Base-by-base conservation (phyloP, 257 asterid genomes). In the Hygrophila difformis region DNA sequence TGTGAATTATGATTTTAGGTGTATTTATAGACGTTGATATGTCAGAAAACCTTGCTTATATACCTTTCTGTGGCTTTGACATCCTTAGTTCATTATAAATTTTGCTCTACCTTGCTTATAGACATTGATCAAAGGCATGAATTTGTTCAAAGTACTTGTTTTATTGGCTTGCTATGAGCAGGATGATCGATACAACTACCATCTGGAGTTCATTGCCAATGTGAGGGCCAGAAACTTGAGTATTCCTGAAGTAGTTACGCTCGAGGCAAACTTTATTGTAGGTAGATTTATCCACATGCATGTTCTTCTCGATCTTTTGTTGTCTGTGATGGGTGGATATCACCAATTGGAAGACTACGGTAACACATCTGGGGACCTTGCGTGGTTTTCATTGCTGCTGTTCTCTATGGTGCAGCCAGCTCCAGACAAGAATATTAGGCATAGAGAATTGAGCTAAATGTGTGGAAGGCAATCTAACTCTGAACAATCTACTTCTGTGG, bases 361-460 rank as follows among this genome's bases (percentile, higher is more conserved):
- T 13, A 72, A 72, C 68, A 60, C 80, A 11, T 72, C 68, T 40
- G 80, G 73, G 1, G 68, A 72, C 64, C 73, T 69, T n/a, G 81
- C n/a, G n/a, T n/a, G n/a, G n/a, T n/a, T n/a, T n/a, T n/a, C 80
- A 0, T 70, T 72, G 3, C 80, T 76, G 18, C 20, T 70, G n/a
- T 70, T 70, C 55, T 70, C 77, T 18, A 72, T 72, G 51, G 76
- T 76, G 5, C 76, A 72, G 61, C 80, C 80, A 0, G 80, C 68
- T 3, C 76, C 76, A 1, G 64, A 73, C 33, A 72, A 72, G 37
- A 59, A 64, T 41, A 29, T 64, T n/a, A 65, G 57, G 40, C 73
- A 70, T 44, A 69, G 50, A 35, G 73, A 70, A 57, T 47, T 65
- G 69, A 65, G 63, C 54, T 70, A 73, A 73, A 65, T 73, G 53